A percentile compares a stretch with the other conserved stretches of the same genome.
Conservation (phyloP, 2,329 filamentous ascomycete genomes). For the Xylaria sp. region DNA sequence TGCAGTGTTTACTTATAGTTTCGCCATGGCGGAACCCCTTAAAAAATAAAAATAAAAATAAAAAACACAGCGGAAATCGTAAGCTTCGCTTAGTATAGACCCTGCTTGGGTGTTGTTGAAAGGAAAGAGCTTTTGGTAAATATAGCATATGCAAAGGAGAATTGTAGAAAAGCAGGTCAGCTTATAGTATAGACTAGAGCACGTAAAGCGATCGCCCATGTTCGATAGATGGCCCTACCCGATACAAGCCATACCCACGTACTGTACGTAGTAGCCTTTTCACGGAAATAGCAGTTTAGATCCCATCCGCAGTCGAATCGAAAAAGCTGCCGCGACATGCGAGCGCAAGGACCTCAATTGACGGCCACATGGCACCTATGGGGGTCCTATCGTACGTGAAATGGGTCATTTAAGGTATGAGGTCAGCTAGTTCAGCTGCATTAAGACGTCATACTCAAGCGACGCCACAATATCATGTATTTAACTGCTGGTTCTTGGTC, state of each 20-base stretch:
- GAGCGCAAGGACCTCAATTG: background rate
- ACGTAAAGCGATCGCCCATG: background rate
- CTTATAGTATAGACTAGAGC: background rate
- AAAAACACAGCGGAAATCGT: no score
- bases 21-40: no score
- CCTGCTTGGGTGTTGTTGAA: no score
- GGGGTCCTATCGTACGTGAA: background rate
- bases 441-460: background rate
- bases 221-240: background rate
- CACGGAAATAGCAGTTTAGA: background rate
- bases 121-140: no score
- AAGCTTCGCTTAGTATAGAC: no score
- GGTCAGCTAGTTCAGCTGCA: background rate
- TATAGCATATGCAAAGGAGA: no score
- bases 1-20: no score
- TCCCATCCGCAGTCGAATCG: background rate
- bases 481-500: background rate
- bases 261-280: background rate
- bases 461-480: background rate
- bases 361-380: slow-evolving; percentile 2
- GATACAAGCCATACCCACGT: background rate
- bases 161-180: no score
- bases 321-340: background rate
- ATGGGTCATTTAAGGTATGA: background rate
- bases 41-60: no score